phyloP scores from a whole-genome alignment of 192 early-diverging fungal species.

The Lobosporangium transversale region DNA sequence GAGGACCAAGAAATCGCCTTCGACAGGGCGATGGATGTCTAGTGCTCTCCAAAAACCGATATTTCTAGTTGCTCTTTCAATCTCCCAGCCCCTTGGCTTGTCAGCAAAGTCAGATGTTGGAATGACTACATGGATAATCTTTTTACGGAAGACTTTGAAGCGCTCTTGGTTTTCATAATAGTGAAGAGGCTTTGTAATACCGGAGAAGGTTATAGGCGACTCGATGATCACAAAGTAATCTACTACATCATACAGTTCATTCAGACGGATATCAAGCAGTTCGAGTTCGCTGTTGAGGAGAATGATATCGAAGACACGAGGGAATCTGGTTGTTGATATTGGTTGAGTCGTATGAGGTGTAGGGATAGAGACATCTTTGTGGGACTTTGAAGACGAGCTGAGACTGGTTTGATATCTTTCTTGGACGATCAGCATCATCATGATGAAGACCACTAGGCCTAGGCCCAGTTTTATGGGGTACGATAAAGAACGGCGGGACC shows the following conservation, averaged over 20 bases:
- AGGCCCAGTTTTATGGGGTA: not conserved
- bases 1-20: constrained; percentile 15
- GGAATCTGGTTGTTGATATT: not conserved
- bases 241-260: constrained; percentile 6
- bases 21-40: not conserved
- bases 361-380: too few species aligned
- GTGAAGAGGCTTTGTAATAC: not conserved
- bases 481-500: too few species aligned
- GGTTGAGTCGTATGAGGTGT: not conserved
- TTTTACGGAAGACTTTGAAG: constrained; percentile 2
- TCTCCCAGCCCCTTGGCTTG: not conserved
- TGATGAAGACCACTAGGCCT: not conserved
- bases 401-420: not conserved
- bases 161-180: constrained; percentile 1
- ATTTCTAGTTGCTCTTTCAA: constrained; percentile 1
- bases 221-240: constrained; percentile 20
- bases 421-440: not conserved
- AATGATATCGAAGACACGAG: constrained; percentile 9
- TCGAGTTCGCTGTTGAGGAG: constrained; percentile 14
- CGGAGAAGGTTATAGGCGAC: constrained; percentile 6
- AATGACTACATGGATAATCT: constrained; percentile 8
- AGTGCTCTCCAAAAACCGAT: not conserved
- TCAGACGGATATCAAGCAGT: constrained; percentile 7
- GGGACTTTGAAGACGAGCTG: too few species aligned
- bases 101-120: not conserved